phyloP scores from a whole-genome alignment of 495 filamentous ascomycete genomes.

The Aspergillus homomorphus region DNA sequence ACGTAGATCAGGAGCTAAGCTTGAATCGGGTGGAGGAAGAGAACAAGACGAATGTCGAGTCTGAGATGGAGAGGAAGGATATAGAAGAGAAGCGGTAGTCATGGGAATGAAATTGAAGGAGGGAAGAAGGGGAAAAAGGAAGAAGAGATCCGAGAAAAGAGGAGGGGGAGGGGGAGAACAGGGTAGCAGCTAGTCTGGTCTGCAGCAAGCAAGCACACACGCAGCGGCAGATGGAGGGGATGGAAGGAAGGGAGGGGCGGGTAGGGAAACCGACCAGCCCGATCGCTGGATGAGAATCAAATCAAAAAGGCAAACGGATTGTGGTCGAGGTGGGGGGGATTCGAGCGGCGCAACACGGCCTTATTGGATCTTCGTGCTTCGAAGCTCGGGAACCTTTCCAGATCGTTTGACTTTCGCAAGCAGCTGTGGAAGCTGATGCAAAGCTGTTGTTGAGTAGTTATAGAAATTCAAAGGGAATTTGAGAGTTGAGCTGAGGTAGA shows the following conservation, averaged over 20 bases:
- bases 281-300: neutral
- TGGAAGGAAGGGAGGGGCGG: slow-evolving; percentile 19
- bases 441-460: neutral
- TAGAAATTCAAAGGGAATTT: too few relatives aligned
- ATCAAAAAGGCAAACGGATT: neutral
- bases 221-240: slow-evolving; percentile 13
- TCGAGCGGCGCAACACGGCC: neutral
- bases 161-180: slow-evolving; percentile 5
- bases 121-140: neutral
- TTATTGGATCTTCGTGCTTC: neutral
- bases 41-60: neutral
- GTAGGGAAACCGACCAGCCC: slow-evolving; percentile 25
- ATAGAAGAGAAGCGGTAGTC: slow-evolving; percentile 4
- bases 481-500: too few relatives aligned
- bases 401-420: neutral
- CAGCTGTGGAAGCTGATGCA: neutral
- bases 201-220: slow-evolving; percentile 12
- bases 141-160: slow-evolving; percentile 7
- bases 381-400: neutral
- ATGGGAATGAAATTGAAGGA: neutral
- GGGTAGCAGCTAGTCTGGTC: slow-evolving; percentile 7
- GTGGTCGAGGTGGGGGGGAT: neutral
- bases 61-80: neutral
- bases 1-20: slow-evolving; percentile 10
- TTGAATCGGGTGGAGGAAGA: slow-evolving; percentile 1